Evolutionary conservation across 2,329 filamentous ascomycete species (phyloP), one percentile per base, ranked within the genome.

Genomic region (Nemania abortiva): DNA sequence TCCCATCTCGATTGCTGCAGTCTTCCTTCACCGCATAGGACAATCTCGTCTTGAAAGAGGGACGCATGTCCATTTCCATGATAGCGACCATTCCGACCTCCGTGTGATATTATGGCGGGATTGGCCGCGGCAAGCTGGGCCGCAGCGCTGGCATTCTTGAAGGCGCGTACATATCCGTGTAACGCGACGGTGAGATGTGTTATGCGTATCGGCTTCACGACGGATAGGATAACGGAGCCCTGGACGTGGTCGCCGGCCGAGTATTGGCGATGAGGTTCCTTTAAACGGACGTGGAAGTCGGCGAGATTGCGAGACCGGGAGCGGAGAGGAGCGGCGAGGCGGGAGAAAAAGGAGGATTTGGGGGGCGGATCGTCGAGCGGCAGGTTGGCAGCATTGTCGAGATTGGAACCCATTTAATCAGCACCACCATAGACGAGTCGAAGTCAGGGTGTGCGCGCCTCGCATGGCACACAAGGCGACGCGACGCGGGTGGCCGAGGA

Each of bases 11-110:
- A 91, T 55, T 91, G 87, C 60, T 92, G 90, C 42, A 96, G 82
- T 74, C 90, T 87, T 15, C 93, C 92, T 75, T 95, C 92, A 24
- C 92, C 92, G 77, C 92, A 94, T 42, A 96, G 82, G 15, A 93
- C 91, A 77, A 91, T 87, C 81, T 96, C 92, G 76, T 96, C 93
- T 79, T 94, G 91, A 77, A 95, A 96, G 54, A 96, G 83, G 50
- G 91, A 91, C n/a, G 90, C 91, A 74, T 93, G 89, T 37, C 92
- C 92, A 82, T 93, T 93, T 74, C 91, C 91, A 76, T 90, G 90
- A 76, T 92, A 93, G 72, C 86, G 86, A 22, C 83, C 81, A 31
- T 80, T 82, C 29, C 76, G 77, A 72, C 82, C 74, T n/a, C 76
- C 75, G 49, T 77, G 80, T 70, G 74, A 81, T 74, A 73, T 79